Evolutionary conservation across 176 grass and related monocot species (phyloP).

Genomic region (Oropetium thomaeum): DNA sequence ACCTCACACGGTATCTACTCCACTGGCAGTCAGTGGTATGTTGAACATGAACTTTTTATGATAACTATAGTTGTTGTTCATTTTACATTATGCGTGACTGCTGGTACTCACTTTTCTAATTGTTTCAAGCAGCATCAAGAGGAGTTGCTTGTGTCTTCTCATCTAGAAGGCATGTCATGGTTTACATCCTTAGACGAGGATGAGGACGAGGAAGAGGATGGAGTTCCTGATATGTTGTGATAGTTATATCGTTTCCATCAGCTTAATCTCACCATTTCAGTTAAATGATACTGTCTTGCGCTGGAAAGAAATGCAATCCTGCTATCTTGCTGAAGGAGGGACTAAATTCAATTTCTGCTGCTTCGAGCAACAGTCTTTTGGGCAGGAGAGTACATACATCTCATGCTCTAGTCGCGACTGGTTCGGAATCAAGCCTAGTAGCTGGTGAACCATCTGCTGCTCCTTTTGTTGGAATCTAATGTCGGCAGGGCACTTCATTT

Average conservation of each 20-base stretch:
- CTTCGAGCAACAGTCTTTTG: background rate
- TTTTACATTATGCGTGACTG: slow-evolving; percentile 10
- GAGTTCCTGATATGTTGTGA: slow-evolving; percentile 73
- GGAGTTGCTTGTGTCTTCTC: slow-evolving; percentile 84
- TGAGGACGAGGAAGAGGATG: slow-evolving; percentile 65
- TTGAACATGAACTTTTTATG: slow-evolving; percentile 28
- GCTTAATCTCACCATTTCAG: background rate
- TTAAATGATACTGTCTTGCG: background rate
- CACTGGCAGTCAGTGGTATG: slow-evolving; percentile 91
- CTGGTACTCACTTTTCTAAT: background rate
- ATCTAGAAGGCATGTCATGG: slow-evolving; percentile 65
- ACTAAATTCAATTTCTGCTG: background rate
- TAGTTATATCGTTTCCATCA: background rate
- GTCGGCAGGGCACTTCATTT: background rate
- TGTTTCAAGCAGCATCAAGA: slow-evolving; percentile 67
- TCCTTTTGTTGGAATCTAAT: background rate
- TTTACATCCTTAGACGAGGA: slow-evolving; percentile 97
- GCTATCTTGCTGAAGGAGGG: background rate
- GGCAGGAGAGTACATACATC: background rate
- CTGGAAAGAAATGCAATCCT: background rate
- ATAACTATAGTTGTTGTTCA: slow-evolving; percentile 9
- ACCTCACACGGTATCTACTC: slow-evolving; percentile 53
- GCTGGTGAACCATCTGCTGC: no score
- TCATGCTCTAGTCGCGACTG: background rate
- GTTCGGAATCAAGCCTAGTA: background rate